Evolutionary conservation across 1,284 basidiomycete species (phyloP).

Genomic region (Tilletia indica): DNA sequence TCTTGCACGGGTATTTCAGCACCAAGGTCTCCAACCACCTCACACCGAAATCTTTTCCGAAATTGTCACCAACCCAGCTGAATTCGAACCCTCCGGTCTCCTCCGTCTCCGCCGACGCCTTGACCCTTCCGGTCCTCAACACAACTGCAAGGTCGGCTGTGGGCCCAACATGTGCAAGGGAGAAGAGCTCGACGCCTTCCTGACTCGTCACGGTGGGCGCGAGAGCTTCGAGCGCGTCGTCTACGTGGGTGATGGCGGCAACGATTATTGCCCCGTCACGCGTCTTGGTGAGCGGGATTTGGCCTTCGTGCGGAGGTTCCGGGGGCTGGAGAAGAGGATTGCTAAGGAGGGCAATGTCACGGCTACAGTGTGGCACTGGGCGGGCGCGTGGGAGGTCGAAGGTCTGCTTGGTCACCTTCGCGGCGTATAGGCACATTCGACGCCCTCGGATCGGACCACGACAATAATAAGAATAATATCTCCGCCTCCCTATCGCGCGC

Average conservation of each 20-base stretch:
- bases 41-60: conserved; percentile 70
- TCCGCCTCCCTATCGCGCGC: too few relatives aligned
- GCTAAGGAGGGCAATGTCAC: conserved; percentile 38
- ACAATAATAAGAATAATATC: too few relatives aligned
- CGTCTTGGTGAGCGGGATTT: conserved; percentile 61
- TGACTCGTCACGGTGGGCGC: conserved; percentile 67
- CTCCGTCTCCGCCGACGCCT: conserved; percentile 76
- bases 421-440: not conserved
- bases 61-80: conserved; percentile 88
- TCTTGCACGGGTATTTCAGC: not conserved
- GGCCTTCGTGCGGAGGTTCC: conserved; percentile 49
- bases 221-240: conserved; percentile 72
- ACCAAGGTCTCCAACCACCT: conserved; percentile 63
- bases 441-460: too few relatives aligned
- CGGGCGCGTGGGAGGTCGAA: conserved; percentile 52
- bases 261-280: conserved; percentile 91
- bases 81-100: conserved; percentile 72
- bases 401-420: conserved; percentile 23
- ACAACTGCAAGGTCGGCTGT: conserved; percentile 83
- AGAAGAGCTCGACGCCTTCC: conserved; percentile 80
- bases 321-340: conserved; percentile 52
- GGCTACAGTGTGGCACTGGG: conserved; percentile 49
- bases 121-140: conserved; percentile 64
- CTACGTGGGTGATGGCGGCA: conserved; percentile 90
- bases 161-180: conserved; percentile 98